phyloP scores from a whole-genome alignment of 352 stramenopile species.

The Salisapilia sapeloensis region DNA sequence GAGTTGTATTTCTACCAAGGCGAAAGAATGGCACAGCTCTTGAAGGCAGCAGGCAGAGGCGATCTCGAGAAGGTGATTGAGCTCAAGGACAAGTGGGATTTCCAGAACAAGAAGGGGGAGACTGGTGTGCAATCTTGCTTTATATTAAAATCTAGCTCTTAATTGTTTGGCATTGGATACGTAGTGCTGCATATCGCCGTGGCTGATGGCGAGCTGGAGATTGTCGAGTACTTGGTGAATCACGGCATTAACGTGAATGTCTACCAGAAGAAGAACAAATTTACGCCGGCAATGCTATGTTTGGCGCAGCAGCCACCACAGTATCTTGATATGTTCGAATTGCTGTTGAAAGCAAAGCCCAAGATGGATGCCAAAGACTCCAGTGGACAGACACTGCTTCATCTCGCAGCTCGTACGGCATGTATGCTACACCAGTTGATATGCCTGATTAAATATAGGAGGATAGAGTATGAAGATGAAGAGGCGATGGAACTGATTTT shows the following conservation, averaged over 20 bases:
- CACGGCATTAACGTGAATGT: constrained; percentile 51
- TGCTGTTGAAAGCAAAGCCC: constrained; percentile 48
- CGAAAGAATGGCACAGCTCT: neutral
- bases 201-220: constrained; percentile 44
- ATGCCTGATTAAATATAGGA: neutral
- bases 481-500: constrained; percentile 46
- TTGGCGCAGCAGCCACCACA: constrained; percentile 45
- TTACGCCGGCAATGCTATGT: constrained; percentile 60
- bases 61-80: constrained; percentile 57
- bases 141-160: neutral
- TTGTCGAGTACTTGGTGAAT: constrained; percentile 50
- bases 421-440: neutral
- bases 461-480: constrained; percentile 38
- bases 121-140: constrained; percentile 15
- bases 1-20: too few relatives aligned
- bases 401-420: constrained; percentile 38
- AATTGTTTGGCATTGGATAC: neutral
- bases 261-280: constrained; percentile 60
- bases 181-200: constrained; percentile 56
- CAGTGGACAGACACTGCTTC: constrained; percentile 36
- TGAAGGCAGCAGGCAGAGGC: constrained; percentile 29
- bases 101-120: constrained; percentile 75
- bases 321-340: constrained; percentile 47
- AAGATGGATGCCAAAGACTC: constrained; percentile 46
- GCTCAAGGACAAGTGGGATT: constrained; percentile 41